phyloP scores from a whole-genome alignment of 1,139 yeast genomes.

The Saccharomyces hybrid region DNA sequence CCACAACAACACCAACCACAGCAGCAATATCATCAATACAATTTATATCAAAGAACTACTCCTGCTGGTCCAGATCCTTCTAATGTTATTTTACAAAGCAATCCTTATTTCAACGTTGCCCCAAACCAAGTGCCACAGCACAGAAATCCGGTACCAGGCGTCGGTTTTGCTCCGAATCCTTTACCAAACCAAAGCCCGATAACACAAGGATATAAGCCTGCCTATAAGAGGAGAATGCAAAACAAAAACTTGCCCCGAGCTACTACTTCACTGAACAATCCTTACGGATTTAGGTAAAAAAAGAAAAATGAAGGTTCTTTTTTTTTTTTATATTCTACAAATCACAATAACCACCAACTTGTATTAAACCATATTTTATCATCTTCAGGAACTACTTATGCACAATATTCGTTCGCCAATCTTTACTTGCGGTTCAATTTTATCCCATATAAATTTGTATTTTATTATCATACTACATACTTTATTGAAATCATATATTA shows the following conservation, averaged over 20 bases:
- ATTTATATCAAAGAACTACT: constrained; percentile 4
- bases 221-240: constrained; percentile 33
- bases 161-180: constrained; percentile 6
- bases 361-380: background rate
- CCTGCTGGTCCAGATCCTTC: constrained; percentile 36
- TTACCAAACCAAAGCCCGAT: constrained; percentile 12
- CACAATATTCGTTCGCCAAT: background rate
- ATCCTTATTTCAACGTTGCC: constrained; percentile 43
- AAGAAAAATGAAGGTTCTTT: background rate
- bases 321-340: background rate
- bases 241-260: constrained; percentile 30
- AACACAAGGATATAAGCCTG: constrained; percentile 29
- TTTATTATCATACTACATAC: background rate
- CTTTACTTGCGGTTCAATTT: background rate
- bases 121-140: constrained; percentile 3
- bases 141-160: constrained; percentile 2
- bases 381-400: background rate
- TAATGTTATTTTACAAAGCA: constrained; percentile 42
- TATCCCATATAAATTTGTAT: background rate
- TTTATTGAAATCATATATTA: background rate
- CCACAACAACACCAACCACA: constrained; percentile 4
- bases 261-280: constrained; percentile 7
- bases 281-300: constrained; percentile 19
- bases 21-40: constrained; percentile 3
- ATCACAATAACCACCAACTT: background rate